A percentile compares a stretch with the other conserved stretches of the same genome.
Evolutionary conservation across 2,329 filamentous ascomycete species (phyloP).

Genomic region (Talaromyces rugulosus): DNA sequence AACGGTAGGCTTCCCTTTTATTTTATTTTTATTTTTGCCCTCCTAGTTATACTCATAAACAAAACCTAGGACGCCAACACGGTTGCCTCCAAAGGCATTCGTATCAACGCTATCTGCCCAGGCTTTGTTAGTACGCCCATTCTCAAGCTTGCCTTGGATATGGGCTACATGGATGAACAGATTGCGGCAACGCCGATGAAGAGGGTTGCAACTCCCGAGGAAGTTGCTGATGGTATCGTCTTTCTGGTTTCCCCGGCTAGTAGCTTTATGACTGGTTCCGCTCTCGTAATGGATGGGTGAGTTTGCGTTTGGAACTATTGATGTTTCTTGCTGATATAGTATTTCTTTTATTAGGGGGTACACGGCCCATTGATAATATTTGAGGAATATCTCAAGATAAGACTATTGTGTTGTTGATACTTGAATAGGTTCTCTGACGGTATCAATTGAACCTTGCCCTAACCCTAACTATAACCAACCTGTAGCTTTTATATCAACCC

Average conservation of each 20-base stretch:
- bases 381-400: neutral
- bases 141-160: neutral
- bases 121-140: neutral
- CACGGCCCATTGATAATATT: neutral
- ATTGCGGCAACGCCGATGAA: neutral
- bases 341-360: neutral
- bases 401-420: neutral
- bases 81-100: neutral
- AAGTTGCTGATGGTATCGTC: neutral
- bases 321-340: neutral
- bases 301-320: neutral
- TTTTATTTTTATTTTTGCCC: too few species aligned
- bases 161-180: neutral
- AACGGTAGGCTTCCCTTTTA: neutral
- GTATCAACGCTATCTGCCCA: neutral
- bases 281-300: neutral
- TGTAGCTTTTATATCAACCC: neutral
- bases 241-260: neutral
- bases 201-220: neutral
- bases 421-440: neutral
- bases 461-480: neutral
- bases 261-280: neutral
- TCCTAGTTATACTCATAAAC: neutral
- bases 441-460: neutral
- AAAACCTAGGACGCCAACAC: neutral